Evolutionary conservation across 805 yeast genomes (phyloP), one percentile per base, ranked within the genome.

Genomic region (Myxozyma melibiosi): DNA sequence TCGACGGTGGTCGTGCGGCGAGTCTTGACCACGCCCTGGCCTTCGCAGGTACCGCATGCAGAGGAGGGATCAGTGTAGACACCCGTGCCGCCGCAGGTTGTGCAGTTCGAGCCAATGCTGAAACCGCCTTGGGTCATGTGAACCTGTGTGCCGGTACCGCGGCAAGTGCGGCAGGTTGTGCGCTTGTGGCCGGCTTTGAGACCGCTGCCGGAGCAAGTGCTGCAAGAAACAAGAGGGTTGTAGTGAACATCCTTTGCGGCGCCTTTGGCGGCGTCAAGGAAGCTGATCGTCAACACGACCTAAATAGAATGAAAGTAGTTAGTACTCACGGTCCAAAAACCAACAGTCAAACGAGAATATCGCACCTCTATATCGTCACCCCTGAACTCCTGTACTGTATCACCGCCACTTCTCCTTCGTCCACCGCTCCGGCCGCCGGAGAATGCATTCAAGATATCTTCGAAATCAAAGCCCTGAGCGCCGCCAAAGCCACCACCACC

Each of bases 21-120:
- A 13, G 78, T 76, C 56, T 84, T 84, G 38, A 78, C 78, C 4
- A 88, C 96, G 57, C 99, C 99, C 59, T 87, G 85, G 50, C 98
- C 97, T 64, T 85, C 91, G 74, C 99, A 94, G 1, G 84, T 71
- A 1, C 70, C 67, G 78, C 99, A 94, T 52, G 83, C 83, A 68
- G 90, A 90, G 13, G 76, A 74, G 18, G 80, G 77, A 45, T 84
- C 80, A 48, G 90, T 83, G 3, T 77, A 79, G 1, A 90, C 94
- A 52, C 99, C 99, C 4, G 88, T 76, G 39, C 99, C 99, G 43
- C 80, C 84, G 78, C 99, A 94, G 2, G 84, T 75, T 48, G 78
- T 78, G 79, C 99, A 94, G 11, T 97, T 90, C 0, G 96, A 84
- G 2, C 96, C 85, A 96, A 94, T 90, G 67, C 91, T 97, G 80